Percentiles rank a stretch among this genome's conserved stretches.
Conservation (phyloP, 2,329 filamentous ascomycete species). For the Colletotrichum sojae region DNA sequence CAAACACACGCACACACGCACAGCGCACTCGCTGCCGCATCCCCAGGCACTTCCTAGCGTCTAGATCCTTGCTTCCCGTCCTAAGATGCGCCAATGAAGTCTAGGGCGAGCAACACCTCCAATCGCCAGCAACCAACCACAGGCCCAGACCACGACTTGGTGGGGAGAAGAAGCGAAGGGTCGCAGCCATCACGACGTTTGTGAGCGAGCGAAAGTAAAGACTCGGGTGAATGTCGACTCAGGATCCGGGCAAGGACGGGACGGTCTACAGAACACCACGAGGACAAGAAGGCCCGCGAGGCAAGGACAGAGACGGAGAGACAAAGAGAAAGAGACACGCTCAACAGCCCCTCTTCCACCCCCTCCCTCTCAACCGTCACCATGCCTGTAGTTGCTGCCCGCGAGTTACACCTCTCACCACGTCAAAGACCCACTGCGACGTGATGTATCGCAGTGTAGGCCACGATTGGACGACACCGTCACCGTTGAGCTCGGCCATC, state of each 20-base stretch:
- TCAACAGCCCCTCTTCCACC: conserved; percentile 23
- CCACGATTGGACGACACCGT: neutral
- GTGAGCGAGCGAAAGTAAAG: conserved; percentile 11
- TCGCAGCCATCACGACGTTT: conserved; percentile 32
- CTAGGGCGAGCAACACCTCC: neutral
- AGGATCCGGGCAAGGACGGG: neutral
- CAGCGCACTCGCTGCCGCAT: conserved; percentile 20
- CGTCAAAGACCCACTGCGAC: conserved; percentile 3
- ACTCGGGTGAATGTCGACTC: neutral
- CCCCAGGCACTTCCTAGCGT: conserved; percentile 28
- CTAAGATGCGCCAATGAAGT: conserved; percentile 34
- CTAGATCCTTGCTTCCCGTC: conserved; percentile 35
- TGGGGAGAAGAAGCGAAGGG: conserved; percentile 31
- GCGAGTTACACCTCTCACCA: conserved; percentile 5
- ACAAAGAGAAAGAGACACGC: conserved; percentile 2
- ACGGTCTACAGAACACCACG: neutral
- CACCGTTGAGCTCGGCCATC: neutral
- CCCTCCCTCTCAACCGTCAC: conserved; percentile 11
- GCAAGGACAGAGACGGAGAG: neutral
- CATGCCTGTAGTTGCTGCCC: conserved; percentile 14
- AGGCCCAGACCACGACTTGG: neutral
- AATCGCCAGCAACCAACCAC: conserved; percentile 20
- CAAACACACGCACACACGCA: conserved; percentile 20
- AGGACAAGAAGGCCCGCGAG: neutral
- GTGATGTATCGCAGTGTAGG: neutral